phyloP scores from a whole-genome alignment of 495 filamentous ascomycete genomes.

The Chlorociboria aeruginascens region DNA sequence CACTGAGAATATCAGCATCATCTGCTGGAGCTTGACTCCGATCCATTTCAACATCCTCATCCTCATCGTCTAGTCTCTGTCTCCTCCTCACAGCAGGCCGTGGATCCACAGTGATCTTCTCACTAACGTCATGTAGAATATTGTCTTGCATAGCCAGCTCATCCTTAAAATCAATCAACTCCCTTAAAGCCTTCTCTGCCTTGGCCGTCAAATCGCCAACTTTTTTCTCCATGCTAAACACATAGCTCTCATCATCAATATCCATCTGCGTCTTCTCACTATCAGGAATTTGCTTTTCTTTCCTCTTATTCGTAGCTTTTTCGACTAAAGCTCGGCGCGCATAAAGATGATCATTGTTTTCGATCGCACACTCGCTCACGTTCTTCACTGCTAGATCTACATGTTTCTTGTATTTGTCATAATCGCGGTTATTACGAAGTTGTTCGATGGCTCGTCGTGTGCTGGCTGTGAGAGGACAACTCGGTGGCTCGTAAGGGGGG shows the following conservation, averaged over 20 bases:
- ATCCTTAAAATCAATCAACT: slow-evolving; percentile 32
- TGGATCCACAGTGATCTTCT: slow-evolving; percentile 27
- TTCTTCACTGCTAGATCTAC: slow-evolving; percentile 22
- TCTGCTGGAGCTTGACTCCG: slow-evolving; percentile 9
- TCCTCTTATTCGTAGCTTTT: slow-evolving; percentile 28
- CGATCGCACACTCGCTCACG: slow-evolving; percentile 17
- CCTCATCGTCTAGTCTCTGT: slow-evolving; percentile 16
- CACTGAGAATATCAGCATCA: slow-evolving; percentile 11
- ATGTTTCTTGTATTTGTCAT: slow-evolving; percentile 27
- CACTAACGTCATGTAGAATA: slow-evolving; percentile 28
- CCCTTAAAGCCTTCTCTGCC: slow-evolving; percentile 30
- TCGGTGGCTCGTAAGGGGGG: slow-evolving; percentile 47
- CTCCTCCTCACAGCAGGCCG: slow-evolving; percentile 15
- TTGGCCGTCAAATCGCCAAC: slow-evolving; percentile 26
- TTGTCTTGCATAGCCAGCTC: slow-evolving; percentile 32
- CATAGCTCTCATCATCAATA: slow-evolving; percentile 26
- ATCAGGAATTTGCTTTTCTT: slow-evolving; percentile 20
- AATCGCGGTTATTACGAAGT: slow-evolving; percentile 21
- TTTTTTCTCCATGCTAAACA: slow-evolving; percentile 24
- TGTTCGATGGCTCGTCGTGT: slow-evolving; percentile 22
- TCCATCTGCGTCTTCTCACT: slow-evolving; percentile 30
- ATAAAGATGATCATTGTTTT: slow-evolving; percentile 40
- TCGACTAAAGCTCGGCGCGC: slow-evolving; percentile 26
- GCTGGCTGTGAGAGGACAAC: slow-evolving; percentile 31
- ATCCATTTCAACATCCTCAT: slow-evolving; percentile 18